Evolutionary conservation across 1,139 yeast genomes (phyloP).

Genomic region (Yamadazyma aaseri): DNA sequence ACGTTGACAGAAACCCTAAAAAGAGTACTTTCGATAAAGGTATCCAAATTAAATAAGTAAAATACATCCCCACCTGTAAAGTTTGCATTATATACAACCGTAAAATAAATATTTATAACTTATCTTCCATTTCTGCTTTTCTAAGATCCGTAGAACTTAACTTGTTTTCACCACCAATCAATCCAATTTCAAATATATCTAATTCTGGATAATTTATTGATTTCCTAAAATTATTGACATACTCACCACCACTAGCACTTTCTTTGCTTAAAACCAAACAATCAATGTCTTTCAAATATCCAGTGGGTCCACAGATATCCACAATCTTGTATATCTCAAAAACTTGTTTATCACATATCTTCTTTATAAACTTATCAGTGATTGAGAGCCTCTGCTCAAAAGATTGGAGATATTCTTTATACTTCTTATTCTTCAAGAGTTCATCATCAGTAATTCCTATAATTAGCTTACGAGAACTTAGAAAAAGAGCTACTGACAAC

Average conservation of each 20-base stretch:
- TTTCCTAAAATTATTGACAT: slow-evolving; percentile 63
- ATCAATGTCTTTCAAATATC: slow-evolving; percentile 68
- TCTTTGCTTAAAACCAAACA: slow-evolving; percentile 81
- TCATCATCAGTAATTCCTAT: slow-evolving; percentile 86
- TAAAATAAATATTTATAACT: too few species aligned
- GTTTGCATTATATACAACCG: too few species aligned
- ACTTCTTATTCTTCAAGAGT: slow-evolving; percentile 72
- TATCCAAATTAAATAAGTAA: slow-evolving; percentile 38
- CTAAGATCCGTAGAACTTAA: slow-evolving; percentile 74
- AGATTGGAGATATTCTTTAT: slow-evolving; percentile 60
- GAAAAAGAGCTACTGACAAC: slow-evolving; percentile 67
- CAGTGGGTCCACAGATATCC: slow-evolving; percentile 96
- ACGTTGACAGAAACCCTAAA: slow-evolving; percentile 68
- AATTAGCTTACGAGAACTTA: slow-evolving; percentile 55
- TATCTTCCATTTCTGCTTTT: slow-evolving; percentile 17
- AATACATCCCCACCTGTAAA: too few species aligned
- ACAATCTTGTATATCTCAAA: slow-evolving; percentile 56
- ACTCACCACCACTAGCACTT: slow-evolving; percentile 70
- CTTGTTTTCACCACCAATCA: slow-evolving; percentile 75
- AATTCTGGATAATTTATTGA: slow-evolving; percentile 56
- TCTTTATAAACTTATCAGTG: slow-evolving; percentile 49
- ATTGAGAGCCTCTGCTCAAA: slow-evolving; percentile 49
- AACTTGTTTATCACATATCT: slow-evolving; percentile 32
- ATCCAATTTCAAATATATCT: slow-evolving; percentile 60
- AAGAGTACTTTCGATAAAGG: slow-evolving; percentile 56